A percentile compares a stretch with the other conserved stretches of the same genome.
phyloP scores from a whole-genome alignment of 2,329 filamentous ascomycete species.

The Didymosphaeria variabile region DNA sequence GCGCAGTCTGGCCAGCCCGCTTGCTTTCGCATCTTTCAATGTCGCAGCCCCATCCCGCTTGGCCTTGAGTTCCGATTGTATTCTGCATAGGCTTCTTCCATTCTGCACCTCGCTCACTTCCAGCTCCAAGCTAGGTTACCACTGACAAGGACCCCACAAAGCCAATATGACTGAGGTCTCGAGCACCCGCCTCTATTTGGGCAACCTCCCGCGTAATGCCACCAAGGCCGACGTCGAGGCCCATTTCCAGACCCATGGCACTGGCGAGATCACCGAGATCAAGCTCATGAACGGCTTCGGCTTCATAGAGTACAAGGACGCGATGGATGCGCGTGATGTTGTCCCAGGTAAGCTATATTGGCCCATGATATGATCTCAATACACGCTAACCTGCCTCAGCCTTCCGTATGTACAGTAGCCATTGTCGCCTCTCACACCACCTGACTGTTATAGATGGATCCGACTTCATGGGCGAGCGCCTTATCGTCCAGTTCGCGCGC shows the following conservation, averaged over 20 bases:
- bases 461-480: slow-evolving; percentile 96
- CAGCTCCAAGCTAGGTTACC: slow-evolving; percentile 44
- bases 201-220: slow-evolving; percentile 95
- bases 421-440: slow-evolving; percentile 3
- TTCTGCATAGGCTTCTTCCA: slow-evolving; percentile 31
- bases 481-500: slow-evolving; percentile 97
- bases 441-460: slow-evolving; percentile 76
- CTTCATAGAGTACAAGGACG: slow-evolving; percentile 99
- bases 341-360: slow-evolving; percentile 80
- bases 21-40: slow-evolving; percentile 32
- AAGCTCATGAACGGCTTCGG: slow-evolving; percentile 99
- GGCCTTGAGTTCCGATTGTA: slow-evolving; percentile 35
- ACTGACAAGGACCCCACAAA: slow-evolving; percentile 26
- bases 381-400: slow-evolving; percentile 52
- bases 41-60: slow-evolving; percentile 21
- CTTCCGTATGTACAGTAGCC: slow-evolving; percentile 62
- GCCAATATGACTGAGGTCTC: slow-evolving; percentile 82
- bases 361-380: neutral
- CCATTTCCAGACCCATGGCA: slow-evolving; percentile 95
- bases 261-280: slow-evolving; percentile 97
- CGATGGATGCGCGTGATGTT: slow-evolving; percentile 97
- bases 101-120: slow-evolving; percentile 44
- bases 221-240: slow-evolving; percentile 97
- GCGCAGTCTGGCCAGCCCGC: slow-evolving; percentile 36
- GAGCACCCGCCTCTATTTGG: slow-evolving; percentile 93